These are phyloP conservation scores for Inonotus obliquus DNA, from an alignment of 1,284 basidiomycete genomes.

Conservation along the genomic window DNA sequence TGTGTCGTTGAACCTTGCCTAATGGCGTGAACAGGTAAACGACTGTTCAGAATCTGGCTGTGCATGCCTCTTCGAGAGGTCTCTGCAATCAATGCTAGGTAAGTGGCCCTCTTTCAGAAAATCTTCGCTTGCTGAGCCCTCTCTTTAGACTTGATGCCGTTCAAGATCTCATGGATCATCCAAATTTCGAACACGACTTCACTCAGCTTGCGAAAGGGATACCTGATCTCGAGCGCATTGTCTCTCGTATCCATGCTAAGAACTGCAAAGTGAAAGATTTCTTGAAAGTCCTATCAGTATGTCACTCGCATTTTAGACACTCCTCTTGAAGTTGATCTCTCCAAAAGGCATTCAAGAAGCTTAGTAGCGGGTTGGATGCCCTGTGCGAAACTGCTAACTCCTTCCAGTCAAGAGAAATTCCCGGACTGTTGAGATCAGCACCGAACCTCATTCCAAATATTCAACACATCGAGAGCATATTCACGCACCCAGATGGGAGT, in stretches of 20 bases:
- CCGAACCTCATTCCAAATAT: slow-evolving; percentile 74
- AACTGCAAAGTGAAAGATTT: slow-evolving; percentile 86
- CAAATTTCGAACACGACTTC: slow-evolving; percentile 74
- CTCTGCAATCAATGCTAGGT: slow-evolving; percentile 84
- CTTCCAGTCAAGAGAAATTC: slow-evolving; percentile 74
- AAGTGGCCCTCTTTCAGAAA: slow-evolving; percentile 20
- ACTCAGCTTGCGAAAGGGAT: slow-evolving; percentile 71
- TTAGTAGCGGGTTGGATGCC: slow-evolving; percentile 62
- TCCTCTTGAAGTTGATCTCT: slow-evolving; percentile 2
- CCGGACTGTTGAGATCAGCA: slow-evolving; percentile 71
- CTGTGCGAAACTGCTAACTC: slow-evolving; percentile 62
- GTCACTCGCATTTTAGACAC: slow-evolving; percentile 23
- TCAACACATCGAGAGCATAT: slow-evolving; percentile 72
- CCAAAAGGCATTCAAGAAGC: slow-evolving; percentile 68
- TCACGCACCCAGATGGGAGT: slow-evolving; percentile 63
- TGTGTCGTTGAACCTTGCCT: slow-evolving; percentile 3
- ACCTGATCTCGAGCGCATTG: slow-evolving; percentile 90
- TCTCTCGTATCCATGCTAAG: slow-evolving; percentile 91
- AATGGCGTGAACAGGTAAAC: slow-evolving; percentile 55
- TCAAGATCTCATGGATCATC: slow-evolving; percentile 78
- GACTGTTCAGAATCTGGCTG: slow-evolving; percentile 91
- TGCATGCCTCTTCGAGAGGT: slow-evolving; percentile 83
- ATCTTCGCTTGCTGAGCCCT: neutral
- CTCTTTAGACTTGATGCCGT: slow-evolving; percentile 84
- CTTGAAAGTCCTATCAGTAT: slow-evolving; percentile 70